These are phyloP conservation scores for Candida berthetii DNA, from an alignment of 805 yeast species.

Conservation along the genomic window DNA sequence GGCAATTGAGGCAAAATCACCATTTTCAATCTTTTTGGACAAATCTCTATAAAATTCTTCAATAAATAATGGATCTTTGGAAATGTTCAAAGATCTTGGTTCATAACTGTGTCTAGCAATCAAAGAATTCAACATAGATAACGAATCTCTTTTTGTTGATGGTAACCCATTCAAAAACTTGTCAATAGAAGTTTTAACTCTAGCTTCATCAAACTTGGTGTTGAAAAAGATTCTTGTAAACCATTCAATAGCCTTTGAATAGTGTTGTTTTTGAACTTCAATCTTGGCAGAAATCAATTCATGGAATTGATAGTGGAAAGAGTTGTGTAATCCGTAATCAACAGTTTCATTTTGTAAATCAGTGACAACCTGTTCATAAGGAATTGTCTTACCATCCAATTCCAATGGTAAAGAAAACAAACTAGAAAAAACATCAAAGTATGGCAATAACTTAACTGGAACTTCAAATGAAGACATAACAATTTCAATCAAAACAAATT, in stretches of 20 bases:
- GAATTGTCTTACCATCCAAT: conserved; percentile 50
- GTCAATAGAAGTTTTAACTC: conserved; percentile 55
- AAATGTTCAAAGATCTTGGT: conserved; percentile 56
- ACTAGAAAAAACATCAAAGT: conserved; percentile 58
- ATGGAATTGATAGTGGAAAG: conserved; percentile 53
- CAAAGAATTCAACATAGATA: conserved; percentile 58
- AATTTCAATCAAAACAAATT: conserved; percentile 66
- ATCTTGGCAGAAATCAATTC: conserved; percentile 63
- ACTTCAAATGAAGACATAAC: conserved; percentile 49
- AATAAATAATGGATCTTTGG: conserved; percentile 58
- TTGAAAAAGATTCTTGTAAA: conserved; percentile 55
- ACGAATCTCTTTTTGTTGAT: conserved; percentile 35
- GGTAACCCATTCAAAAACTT: conserved; percentile 33
- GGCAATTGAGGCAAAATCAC: conserved; percentile 41
- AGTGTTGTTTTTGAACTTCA: conserved; percentile 56
- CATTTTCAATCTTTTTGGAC: conserved; percentile 45
- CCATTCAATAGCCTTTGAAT: conserved; percentile 73
- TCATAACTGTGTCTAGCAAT: conserved; percentile 46
- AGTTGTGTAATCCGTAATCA: conserved; percentile 46
- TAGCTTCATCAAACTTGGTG: conserved; percentile 63
- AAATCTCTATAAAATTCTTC: conserved; percentile 51
- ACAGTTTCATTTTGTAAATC: conserved; percentile 70
- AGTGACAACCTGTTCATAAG: conserved; percentile 74
- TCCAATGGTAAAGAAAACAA: conserved; percentile 69
- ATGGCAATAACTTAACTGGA: conserved; percentile 50